phyloP scores from a whole-genome alignment of 768 basidiomycete species.

The Xerocomus spinulosus region DNA sequence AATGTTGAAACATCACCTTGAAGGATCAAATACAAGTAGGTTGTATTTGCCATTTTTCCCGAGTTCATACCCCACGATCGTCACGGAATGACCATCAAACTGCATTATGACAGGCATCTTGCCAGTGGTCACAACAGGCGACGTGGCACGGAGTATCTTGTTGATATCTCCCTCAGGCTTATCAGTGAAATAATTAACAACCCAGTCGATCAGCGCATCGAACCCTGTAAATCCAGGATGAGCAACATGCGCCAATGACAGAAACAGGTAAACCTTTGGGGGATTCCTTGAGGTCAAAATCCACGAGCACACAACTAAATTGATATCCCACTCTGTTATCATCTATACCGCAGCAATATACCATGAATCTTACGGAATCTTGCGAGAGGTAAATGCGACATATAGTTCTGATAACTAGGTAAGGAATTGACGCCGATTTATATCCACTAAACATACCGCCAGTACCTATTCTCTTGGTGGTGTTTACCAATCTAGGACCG shows the following conservation, averaged over 20 bases:
- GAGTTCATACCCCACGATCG: conserved; percentile 80
- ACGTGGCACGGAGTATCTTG: conserved; percentile 47
- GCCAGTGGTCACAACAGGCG: conserved; percentile 51
- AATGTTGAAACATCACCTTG: conserved; percentile 39
- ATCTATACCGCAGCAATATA: neutral
- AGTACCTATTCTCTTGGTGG: conserved; percentile 77
- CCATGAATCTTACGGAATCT: conserved; percentile 65
- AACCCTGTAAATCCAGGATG: conserved; percentile 32
- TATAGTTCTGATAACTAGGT: conserved; percentile 52
- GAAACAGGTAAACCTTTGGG: conserved; percentile 36
- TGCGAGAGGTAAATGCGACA: conserved; percentile 71
- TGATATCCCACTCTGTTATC: neutral
- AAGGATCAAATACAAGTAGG: conserved; percentile 77
- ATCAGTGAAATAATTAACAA: conserved; percentile 65
- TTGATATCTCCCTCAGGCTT: conserved; percentile 39
- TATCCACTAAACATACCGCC: conserved; percentile 44
- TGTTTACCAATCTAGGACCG: conserved; percentile 46
- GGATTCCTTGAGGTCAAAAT: conserved; percentile 51
- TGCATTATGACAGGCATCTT: conserved; percentile 83
- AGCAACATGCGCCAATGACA: neutral
- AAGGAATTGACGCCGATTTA: neutral
- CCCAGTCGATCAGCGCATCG: conserved; percentile 60
- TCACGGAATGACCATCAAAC: conserved; percentile 81
- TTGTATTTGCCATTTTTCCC: conserved; percentile 51
- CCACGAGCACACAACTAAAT: conserved; percentile 55